phyloP scores from a whole-genome alignment of 306 rosid genomes.

The Ochetophila trinervis region DNA sequence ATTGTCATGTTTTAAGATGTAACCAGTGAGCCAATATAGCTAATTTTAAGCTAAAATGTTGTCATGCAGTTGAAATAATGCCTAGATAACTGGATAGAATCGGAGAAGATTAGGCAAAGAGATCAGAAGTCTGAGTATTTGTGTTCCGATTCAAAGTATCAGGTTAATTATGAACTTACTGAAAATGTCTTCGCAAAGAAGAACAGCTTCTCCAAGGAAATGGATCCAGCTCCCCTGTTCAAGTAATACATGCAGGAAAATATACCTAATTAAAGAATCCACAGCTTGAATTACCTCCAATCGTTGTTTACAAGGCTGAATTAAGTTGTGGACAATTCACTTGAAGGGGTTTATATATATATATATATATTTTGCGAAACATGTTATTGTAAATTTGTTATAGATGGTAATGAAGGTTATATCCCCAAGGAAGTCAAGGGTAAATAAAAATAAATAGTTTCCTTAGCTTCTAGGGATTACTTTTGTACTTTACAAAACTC shows the following conservation, averaged over 20 bases:
- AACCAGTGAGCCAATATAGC: not conserved
- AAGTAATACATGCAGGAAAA: conserved; percentile 16
- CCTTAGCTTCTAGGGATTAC: too few relatives aligned
- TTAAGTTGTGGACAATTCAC: too few relatives aligned
- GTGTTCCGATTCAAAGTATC: not conserved
- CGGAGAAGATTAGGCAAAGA: not conserved
- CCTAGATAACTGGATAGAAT: too few relatives aligned
- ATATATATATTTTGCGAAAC: too few relatives aligned
- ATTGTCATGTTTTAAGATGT: not conserved
- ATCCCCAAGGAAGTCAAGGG: too few relatives aligned
- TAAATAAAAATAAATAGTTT: too few relatives aligned
- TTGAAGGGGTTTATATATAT: too few relatives aligned
- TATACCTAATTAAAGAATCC: conserved; percentile 9
- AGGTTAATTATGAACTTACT: conserved; percentile 39
- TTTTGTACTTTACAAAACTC: too few relatives aligned
- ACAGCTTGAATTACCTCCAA: too few relatives aligned
- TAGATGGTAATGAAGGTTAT: too few relatives aligned
- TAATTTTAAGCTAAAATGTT: not conserved
- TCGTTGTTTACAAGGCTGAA: too few relatives aligned
- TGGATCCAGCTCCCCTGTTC: conserved; percentile 84
- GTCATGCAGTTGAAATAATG: not conserved
- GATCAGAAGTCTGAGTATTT: not conserved
- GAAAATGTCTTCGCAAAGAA: conserved; percentile 80
- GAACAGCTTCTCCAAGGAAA: conserved; percentile 87
- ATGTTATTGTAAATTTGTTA: too few relatives aligned